Conservation (phyloP, 352 stramenopile genomes). For the Phytophthora meadii region DNA sequence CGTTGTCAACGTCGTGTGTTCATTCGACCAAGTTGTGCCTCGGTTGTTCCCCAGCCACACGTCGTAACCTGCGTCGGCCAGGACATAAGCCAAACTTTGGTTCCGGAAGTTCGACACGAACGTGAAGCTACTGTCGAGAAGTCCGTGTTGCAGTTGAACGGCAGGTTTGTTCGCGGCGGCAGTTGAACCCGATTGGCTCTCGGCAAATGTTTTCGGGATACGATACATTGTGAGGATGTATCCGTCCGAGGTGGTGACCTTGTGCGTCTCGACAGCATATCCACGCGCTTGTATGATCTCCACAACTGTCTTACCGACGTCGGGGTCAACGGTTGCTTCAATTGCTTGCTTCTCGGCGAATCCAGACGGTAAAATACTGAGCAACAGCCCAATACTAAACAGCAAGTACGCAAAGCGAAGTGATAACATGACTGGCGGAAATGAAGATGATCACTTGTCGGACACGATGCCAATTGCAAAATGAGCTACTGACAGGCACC, state of each 20-base stretch:
- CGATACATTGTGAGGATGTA: constrained; percentile 78
- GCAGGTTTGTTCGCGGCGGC: constrained; percentile 49
- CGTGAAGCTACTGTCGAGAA: constrained; percentile 70
- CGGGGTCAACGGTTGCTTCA: constrained; percentile 35
- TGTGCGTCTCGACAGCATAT: constrained; percentile 64
- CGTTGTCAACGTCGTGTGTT: constrained; percentile 53
- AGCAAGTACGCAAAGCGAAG: constrained; percentile 1
- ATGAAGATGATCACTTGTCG: constrained; percentile 1
- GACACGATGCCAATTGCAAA: constrained; percentile 15
- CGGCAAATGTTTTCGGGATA: constrained; percentile 58
- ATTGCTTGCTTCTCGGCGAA: constrained; percentile 15
- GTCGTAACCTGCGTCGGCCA: constrained; percentile 68
- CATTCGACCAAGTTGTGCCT: constrained; percentile 67
- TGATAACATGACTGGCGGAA: constrained; percentile 1
- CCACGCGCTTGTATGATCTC: constrained; percentile 53
- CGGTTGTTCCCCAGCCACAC: constrained; percentile 80
- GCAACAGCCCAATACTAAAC: constrained; percentile 14
- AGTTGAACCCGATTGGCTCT: constrained; percentile 41
- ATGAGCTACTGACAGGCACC: constrained; percentile 3
- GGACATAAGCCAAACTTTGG: constrained; percentile 64
- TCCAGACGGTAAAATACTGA: constrained; percentile 16
- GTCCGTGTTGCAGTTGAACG: constrained; percentile 67
- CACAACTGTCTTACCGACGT: constrained; percentile 53
- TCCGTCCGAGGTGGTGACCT: constrained; percentile 59
- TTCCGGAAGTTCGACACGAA: constrained; percentile 67